Conservation (phyloP, 2,329 filamentous ascomycete genomes). For the Raffaelea albimanens region DNA sequence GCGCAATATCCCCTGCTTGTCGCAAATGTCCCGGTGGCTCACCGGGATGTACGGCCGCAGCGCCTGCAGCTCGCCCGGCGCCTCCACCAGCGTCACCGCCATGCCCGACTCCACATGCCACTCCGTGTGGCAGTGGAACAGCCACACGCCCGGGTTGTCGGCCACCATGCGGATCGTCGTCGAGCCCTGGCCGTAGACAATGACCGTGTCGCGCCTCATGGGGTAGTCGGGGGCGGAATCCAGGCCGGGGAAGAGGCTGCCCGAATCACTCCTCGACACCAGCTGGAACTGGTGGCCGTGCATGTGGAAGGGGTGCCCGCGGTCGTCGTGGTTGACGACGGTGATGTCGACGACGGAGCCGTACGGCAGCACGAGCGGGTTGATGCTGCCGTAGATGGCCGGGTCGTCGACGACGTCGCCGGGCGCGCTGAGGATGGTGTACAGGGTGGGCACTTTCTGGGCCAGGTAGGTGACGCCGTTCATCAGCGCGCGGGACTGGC, state of each 20-base stretch:
- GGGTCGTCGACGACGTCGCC: conserved; percentile 51
- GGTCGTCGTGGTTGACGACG: conserved; percentile 63
- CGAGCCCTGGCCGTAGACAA: conserved; percentile 35
- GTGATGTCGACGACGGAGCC: conserved; percentile 61
- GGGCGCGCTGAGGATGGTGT: conserved; percentile 58
- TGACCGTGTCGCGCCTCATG: conserved; percentile 39
- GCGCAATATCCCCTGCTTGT: conserved; percentile 29
- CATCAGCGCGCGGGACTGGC: conserved; percentile 44
- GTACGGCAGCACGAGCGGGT: conserved; percentile 57
- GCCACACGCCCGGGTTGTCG: conserved; percentile 34
- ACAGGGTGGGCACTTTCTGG: conserved; percentile 70
- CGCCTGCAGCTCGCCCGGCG: conserved; percentile 40
- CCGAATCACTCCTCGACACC: conserved; percentile 34
- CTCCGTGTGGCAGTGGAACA: conserved; percentile 42
- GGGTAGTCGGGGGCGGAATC: conserved; percentile 46
- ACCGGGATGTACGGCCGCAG: conserved; percentile 8
- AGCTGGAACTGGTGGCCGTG: conserved; percentile 66
- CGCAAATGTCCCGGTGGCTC: conserved; percentile 17
- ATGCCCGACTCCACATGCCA: conserved; percentile 42
- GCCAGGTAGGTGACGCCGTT: conserved; percentile 67
- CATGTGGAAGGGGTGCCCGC: conserved; percentile 67
- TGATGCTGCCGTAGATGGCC: conserved; percentile 54
- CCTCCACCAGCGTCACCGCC: conserved; percentile 28
- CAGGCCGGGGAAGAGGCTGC: conserved; percentile 41
- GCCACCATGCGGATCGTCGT: conserved; percentile 39